Evolutionary conservation across 2,329 filamentous ascomycete genomes (phyloP).

Genomic region (Arthrinium phaeospermum): DNA sequence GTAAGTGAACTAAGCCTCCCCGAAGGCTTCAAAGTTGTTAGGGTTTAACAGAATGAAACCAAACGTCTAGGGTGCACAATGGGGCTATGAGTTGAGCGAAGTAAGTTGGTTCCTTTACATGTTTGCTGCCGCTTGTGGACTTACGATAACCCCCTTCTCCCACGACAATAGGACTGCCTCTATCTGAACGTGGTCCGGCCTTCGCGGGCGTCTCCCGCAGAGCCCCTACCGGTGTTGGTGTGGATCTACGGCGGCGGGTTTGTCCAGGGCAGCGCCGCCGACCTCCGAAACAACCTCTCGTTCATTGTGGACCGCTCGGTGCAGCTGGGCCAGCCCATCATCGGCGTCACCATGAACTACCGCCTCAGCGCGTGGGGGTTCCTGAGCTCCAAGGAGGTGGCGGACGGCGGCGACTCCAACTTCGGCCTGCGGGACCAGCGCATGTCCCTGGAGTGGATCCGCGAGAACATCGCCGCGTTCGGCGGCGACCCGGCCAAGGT

Average conservation of each 20-base stretch:
- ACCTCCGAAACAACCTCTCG: conserved; percentile 62
- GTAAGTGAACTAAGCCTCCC: background rate
- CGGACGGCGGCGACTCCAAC: conserved; percentile 52
- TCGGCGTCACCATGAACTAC: conserved; percentile 58
- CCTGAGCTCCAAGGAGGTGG: conserved; percentile 50
- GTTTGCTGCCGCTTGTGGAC: no score
- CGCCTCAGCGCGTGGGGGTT: conserved; percentile 58
- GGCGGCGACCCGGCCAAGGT: conserved; percentile 53
- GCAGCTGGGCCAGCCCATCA: conserved; percentile 52
- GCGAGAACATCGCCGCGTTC: conserved; percentile 56
- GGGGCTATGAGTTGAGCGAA: background rate
- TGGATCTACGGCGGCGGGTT: conserved; percentile 61
- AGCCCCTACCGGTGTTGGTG: conserved; percentile 56
- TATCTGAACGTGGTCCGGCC: conserved; percentile 67
- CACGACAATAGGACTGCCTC: conserved; percentile 59
- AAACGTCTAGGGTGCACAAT: background rate
- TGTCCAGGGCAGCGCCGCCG: conserved; percentile 35
- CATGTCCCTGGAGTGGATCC: conserved; percentile 54
- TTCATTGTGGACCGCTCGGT: conserved; percentile 42
- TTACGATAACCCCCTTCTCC: no score
- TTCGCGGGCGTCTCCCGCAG: conserved; percentile 39
- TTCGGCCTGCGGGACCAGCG: conserved; percentile 57
- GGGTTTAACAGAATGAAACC: background rate
- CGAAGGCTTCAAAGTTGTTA: background rate
- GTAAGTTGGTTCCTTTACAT: background rate